Evolutionary conservation across 768 basidiomycete species (phyloP).

Genomic region (Termitomyces sp.): DNA sequence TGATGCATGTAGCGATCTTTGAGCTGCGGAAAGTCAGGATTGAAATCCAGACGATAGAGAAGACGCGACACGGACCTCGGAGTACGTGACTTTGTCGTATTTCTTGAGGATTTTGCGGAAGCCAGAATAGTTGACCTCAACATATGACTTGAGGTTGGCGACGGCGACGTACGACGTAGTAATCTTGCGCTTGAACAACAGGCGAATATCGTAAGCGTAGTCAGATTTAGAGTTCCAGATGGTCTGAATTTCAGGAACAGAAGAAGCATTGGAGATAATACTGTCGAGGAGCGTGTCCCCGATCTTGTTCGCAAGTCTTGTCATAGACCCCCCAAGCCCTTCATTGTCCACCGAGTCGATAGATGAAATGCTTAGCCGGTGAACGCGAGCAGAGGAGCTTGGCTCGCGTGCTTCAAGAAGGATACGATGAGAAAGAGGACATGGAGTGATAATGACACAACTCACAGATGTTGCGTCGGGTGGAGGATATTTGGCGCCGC

Average conservation of each 20-base stretch:
- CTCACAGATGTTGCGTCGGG: conserved; percentile 11
- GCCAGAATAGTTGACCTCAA: conserved; percentile 89
- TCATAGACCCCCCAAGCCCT: conserved; percentile 16
- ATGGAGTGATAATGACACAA: not conserved
- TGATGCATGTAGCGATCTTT: conserved; percentile 76
- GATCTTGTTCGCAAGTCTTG: conserved; percentile 45
- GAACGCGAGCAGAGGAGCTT: conserved; percentile 6
- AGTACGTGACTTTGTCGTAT: conserved; percentile 93
- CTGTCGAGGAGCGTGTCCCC: conserved; percentile 48
- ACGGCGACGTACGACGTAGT: conserved; percentile 76
- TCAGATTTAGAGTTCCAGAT: conserved; percentile 81
- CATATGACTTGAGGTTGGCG: conserved; percentile 77
- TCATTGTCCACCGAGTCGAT: conserved; percentile 30
- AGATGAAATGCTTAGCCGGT: conserved; percentile 49
- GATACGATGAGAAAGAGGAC: not conserved
- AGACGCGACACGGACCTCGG: conserved; percentile 36
- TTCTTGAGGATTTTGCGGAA: conserved; percentile 97
- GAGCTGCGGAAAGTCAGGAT: conserved; percentile 37
- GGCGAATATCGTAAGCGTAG: conserved; percentile 78
- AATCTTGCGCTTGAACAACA: conserved; percentile 88
- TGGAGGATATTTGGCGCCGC: conserved; percentile 32
- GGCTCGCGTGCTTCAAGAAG: not conserved
- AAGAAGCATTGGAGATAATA: conserved; percentile 32
- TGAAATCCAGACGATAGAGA: not conserved
- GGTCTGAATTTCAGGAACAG: conserved; percentile 27